Conservation (phyloP, 2,329 filamentous ascomycete genomes). For the Cytospora leucostoma region DNA sequence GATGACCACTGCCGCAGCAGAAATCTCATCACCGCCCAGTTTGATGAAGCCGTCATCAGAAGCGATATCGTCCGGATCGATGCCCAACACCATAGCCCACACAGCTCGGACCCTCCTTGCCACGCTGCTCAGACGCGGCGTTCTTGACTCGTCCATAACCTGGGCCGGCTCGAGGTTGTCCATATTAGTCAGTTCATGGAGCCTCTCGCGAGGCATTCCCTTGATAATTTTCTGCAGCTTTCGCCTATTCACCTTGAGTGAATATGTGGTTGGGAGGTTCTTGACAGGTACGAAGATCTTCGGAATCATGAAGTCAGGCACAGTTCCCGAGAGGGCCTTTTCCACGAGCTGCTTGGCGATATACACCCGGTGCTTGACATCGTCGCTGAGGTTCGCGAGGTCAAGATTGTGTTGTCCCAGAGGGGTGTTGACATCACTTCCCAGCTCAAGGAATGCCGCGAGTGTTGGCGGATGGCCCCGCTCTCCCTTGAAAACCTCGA, state of each 20-base stretch:
- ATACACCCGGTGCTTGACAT: conserved; percentile 47
- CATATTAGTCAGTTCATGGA: conserved; percentile 44
- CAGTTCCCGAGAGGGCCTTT: conserved; percentile 40
- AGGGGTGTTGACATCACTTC: conserved; percentile 38
- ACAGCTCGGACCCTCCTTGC: conserved; percentile 51
- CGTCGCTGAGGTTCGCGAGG: conserved; percentile 37
- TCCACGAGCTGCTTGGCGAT: conserved; percentile 48
- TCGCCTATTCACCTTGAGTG: conserved; percentile 52
- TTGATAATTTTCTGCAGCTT: conserved; percentile 49
- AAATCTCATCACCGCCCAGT: conserved; percentile 48
- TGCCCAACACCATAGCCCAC: conserved; percentile 48
- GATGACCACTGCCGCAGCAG: conserved; percentile 47
- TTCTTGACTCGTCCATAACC: conserved; percentile 41
- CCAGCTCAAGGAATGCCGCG: conserved; percentile 53
- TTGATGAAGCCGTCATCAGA: conserved; percentile 48
- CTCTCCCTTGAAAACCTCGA: conserved; percentile 49
- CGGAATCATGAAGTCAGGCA: conserved; percentile 48
- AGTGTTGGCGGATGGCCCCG: conserved; percentile 41
- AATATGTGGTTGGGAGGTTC: conserved; percentile 50
- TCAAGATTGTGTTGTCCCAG: conserved; percentile 42
- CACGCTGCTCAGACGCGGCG: conserved; percentile 48
- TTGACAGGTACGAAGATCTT: conserved; percentile 51
- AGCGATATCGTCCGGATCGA: conserved; percentile 44
- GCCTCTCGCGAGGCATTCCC: conserved; percentile 45
- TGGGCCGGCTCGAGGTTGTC: conserved; percentile 42